Percentiles rank a stretch among this genome's conserved stretches.
Conservation (phyloP, 2,329 filamentous ascomycete species). For the Hypoxylon sp. region DNA sequence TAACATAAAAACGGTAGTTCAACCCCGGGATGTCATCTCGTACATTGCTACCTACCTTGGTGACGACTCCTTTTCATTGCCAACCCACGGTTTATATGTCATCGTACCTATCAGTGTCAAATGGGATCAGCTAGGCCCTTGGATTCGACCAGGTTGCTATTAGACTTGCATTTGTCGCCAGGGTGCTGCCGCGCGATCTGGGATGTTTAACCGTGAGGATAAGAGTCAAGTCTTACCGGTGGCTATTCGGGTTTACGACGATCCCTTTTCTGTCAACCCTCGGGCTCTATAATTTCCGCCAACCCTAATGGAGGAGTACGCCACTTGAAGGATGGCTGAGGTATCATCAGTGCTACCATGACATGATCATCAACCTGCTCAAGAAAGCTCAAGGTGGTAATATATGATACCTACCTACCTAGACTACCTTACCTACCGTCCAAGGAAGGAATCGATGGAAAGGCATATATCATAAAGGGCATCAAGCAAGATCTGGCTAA, state of each 20-base stretch:
- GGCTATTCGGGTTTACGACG: slow-evolving; percentile 38
- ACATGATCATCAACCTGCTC: no score
- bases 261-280: slow-evolving; percentile 28
- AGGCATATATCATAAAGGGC: no score
- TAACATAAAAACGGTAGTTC: no score
- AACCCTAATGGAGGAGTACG: slow-evolving; percentile 29
- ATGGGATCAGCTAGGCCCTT: no score
- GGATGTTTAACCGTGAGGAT: slow-evolving; percentile 32
- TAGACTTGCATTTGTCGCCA: no score
- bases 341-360: slow-evolving; percentile 36
- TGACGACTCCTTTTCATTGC: no score
- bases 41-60: slow-evolving; percentile 5
- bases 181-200: slow-evolving; percentile 11
- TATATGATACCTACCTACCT: no score
- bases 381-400: no score
- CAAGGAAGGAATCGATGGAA: no score
- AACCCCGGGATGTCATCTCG: slow-evolving; percentile 16
- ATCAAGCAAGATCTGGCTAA: slow-evolving; percentile 3
- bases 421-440: no score
- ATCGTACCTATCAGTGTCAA: no score
- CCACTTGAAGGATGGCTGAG: slow-evolving; percentile 30
- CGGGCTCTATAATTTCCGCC: slow-evolving; percentile 33
- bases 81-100: slow-evolving; percentile 2
- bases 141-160: no score
- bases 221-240: slow-evolving; percentile 26